These are phyloP conservation scores for Flueggea neowawraea DNA, from an alignment of 441 rosid species.

Conservation along the genomic window DNA sequence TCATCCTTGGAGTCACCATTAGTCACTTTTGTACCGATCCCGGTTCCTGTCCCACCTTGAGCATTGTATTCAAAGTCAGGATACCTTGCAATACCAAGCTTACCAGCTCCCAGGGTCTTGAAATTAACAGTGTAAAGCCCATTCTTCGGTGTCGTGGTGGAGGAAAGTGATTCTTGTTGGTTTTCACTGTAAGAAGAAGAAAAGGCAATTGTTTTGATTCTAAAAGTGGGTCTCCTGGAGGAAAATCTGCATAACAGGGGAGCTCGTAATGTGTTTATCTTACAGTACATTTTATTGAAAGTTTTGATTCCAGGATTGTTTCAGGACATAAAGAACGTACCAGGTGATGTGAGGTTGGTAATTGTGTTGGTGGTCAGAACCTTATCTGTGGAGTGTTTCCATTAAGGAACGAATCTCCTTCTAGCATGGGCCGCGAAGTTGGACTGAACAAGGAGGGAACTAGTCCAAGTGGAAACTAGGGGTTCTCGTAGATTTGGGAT, in stretches of 20 bases:
- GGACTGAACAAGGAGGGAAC: background rate
- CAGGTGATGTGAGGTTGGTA: too few species aligned
- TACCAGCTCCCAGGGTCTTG: constrained; percentile 72
- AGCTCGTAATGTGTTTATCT: constrained; percentile 30
- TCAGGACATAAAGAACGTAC: too few species aligned
- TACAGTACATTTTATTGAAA: constrained; percentile 36
- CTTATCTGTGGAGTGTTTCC: too few species aligned
- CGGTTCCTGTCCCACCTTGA: constrained; percentile 66
- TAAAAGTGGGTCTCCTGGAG: constrained; percentile 22
- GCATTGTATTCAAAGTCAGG: constrained; percentile 79
- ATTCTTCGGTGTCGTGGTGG: constrained; percentile 19
- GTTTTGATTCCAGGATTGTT: too few species aligned
- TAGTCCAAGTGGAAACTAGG: too few species aligned
- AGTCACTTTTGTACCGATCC: constrained; percentile 26
- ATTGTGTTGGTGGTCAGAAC: too few species aligned
- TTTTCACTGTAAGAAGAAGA: constrained; percentile 34
- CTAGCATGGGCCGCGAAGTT: too few species aligned
- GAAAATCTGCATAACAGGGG: constrained; percentile 34
- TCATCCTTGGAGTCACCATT: constrained; percentile 14
- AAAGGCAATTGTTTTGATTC: constrained; percentile 29
- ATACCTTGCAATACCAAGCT: constrained; percentile 75
- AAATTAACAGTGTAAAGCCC: constrained; percentile 34
- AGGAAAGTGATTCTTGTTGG: constrained; percentile 33
- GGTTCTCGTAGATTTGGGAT: too few species aligned
- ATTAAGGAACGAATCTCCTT: too few species aligned